Conservation (phyloP, 345 rosid genomes). For the Citrus unshiu region DNA sequence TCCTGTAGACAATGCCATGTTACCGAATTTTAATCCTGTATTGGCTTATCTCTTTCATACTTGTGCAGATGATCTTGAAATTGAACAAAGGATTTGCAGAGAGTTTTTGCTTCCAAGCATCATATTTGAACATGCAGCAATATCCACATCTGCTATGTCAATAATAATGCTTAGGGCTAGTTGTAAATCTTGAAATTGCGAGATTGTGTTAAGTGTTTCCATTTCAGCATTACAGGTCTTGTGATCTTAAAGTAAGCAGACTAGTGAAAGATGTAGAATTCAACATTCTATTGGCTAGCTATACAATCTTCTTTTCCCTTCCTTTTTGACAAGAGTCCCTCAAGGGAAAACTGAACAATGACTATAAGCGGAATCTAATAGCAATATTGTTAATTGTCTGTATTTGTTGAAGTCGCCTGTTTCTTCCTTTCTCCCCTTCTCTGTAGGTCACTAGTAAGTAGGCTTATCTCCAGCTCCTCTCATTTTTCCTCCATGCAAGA, state of each 20-base stretch:
- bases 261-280: constrained; percentile 11
- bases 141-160: constrained; percentile 17
- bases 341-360: neutral
- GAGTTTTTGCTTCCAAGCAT: neutral
- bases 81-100: constrained; percentile 8
- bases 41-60: constrained; percentile 9
- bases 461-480: neutral
- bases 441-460: neutral
- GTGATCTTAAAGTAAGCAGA: neutral
- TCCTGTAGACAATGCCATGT: neutral
- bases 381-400: neutral
- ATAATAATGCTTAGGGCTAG: constrained; percentile 31
- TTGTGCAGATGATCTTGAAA: constrained; percentile 31
- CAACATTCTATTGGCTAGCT: neutral
- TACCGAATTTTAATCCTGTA: neutral
- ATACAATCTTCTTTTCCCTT: neutral
- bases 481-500: neutral
- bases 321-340: neutral
- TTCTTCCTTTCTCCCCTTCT: too few species aligned
- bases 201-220: constrained; percentile 10
- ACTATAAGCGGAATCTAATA: neutral
- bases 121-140: constrained; percentile 10
- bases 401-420: neutral
- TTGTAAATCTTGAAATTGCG: constrained; percentile 30
- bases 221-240: constrained; percentile 9